These are phyloP conservation scores for Rhizopus arrhizus DNA, from an alignment of 371 early-diverging fungal genomes.

Conservation along the genomic window DNA sequence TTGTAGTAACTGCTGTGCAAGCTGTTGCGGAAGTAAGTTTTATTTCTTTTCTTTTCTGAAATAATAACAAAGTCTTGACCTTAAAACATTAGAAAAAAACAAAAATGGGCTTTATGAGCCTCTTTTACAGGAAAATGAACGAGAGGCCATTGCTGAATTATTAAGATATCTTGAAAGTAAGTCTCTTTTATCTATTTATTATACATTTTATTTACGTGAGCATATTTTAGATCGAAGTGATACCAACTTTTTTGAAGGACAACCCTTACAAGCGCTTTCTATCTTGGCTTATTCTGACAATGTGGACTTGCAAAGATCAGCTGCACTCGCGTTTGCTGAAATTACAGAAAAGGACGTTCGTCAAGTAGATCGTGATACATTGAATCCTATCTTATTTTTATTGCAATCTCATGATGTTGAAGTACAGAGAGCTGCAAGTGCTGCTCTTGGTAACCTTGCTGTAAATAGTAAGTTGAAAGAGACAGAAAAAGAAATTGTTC, in stretches of 20 bases:
- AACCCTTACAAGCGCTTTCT: conserved; percentile 80
- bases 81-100: conserved; percentile 34
- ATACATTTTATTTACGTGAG: not conserved
- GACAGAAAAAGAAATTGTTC: not conserved
- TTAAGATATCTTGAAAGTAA: conserved; percentile 83
- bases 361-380: conserved; percentile 74
- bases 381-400: conserved; percentile 83
- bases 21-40: conserved; percentile 54
- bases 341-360: conserved; percentile 90
- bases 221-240: conserved; percentile 63
- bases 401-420: conserved; percentile 88
- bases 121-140: conserved; percentile 81
- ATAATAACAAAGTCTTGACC: too few relatives aligned
- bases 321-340: conserved; percentile 91
- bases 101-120: conserved; percentile 73
- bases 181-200: conserved; percentile 23
- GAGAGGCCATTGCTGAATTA: conserved; percentile 82
- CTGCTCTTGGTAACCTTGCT: conserved; percentile 90
- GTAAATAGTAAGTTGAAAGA: conserved; percentile 66
- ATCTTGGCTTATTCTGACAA: conserved; percentile 87
- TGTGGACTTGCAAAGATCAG: conserved; percentile 87
- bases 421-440: conserved; percentile 87
- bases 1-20: conserved; percentile 42
- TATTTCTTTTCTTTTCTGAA: not conserved
- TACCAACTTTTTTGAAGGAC: conserved; percentile 87